A percentile compares a stretch with the other conserved stretches of the same genome.
These are phyloP conservation scores for Jaminaea rosea DNA, from an alignment of 1,284 basidiomycete genomes.

Conservation along the genomic window DNA sequence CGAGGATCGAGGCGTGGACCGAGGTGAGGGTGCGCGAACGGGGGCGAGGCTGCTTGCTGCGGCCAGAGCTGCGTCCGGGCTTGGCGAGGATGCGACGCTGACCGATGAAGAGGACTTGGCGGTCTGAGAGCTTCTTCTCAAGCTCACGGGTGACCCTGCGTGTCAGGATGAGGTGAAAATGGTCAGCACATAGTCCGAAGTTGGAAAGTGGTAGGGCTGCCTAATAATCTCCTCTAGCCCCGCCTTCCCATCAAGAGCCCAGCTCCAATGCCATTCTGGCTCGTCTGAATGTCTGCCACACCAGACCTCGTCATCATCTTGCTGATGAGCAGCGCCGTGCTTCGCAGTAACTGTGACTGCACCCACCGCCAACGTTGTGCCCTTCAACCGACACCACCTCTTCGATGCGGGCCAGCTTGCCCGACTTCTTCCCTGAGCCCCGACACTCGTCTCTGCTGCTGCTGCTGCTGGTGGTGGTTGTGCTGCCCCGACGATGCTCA, in stretches of 20 bases:
- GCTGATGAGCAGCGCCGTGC: too few relatives aligned
- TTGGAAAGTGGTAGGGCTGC: too few relatives aligned
- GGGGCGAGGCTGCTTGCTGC: constrained; percentile 90
- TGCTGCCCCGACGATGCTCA: constrained; percentile 54
- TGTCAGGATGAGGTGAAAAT: neutral
- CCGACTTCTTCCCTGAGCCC: neutral
- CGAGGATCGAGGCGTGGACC: constrained; percentile 95
- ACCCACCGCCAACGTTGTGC: too few relatives aligned
- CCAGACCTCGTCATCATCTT: too few relatives aligned
- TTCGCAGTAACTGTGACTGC: too few relatives aligned
- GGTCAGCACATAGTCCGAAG: too few relatives aligned
- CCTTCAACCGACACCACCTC: too few relatives aligned
- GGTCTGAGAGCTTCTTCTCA: constrained; percentile 99
- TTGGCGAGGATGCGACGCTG: constrained; percentile 98
- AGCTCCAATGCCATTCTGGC: too few relatives aligned
- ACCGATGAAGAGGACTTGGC: constrained; percentile 95
- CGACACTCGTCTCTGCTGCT: neutral
- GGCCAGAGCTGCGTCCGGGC: constrained; percentile 85
- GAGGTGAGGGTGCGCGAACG: constrained; percentile 91
- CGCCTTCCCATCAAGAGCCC: too few relatives aligned
- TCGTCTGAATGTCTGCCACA: too few relatives aligned
- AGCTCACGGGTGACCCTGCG: constrained; percentile 89
- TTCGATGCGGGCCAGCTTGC: too few relatives aligned
- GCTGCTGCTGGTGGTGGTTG: constrained; percentile 4
- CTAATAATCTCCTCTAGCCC: too few relatives aligned